phyloP scores from a whole-genome alignment of 2,329 filamentous ascomycete species.

The Pseudogymnoascus sp. region DNA sequence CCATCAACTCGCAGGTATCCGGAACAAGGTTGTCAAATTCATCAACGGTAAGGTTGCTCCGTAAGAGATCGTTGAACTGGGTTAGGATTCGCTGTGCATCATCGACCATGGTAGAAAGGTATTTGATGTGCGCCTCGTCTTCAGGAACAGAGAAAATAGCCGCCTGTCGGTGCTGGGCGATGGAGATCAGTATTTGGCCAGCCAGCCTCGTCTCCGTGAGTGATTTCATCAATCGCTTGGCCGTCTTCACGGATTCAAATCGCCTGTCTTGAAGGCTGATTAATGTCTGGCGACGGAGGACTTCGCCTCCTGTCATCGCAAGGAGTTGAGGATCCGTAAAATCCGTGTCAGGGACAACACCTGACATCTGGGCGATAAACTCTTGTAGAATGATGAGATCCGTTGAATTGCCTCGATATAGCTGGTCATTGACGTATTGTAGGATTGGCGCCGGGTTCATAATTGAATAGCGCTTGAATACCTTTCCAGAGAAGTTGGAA shows the following conservation, averaged over 20 bases:
- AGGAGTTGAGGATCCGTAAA: conserved; percentile 83
- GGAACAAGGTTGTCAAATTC: conserved; percentile 77
- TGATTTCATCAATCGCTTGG: conserved; percentile 70
- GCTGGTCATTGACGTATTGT: conserved; percentile 80
- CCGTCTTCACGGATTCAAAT: conserved; percentile 64
- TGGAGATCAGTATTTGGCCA: conserved; percentile 74
- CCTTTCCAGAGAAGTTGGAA: conserved; percentile 81
- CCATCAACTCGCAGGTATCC: conserved; percentile 62
- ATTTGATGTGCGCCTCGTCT: conserved; percentile 73
- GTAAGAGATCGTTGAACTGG: conserved; percentile 84
- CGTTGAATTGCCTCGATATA: conserved; percentile 73
- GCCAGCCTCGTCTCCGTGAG: conserved; percentile 71
- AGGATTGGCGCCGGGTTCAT: conserved; percentile 80
- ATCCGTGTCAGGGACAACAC: conserved; percentile 76
- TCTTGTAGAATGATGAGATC: conserved; percentile 89
- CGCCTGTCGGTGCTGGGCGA: conserved; percentile 84
- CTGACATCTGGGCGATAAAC: conserved; percentile 85
- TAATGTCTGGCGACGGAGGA: conserved; percentile 71
- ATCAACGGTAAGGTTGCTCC: conserved; percentile 64
- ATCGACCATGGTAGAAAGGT: conserved; percentile 78
- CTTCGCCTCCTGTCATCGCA: conserved; percentile 78
- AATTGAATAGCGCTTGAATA: conserved; percentile 76
- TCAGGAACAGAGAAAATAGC: conserved; percentile 69
- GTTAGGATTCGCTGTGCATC: conserved; percentile 78
- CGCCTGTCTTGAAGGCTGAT: conserved; percentile 74